phyloP scores from a whole-genome alignment of 139 green algal genomes.

The Auxenochlorella pyrenoidosa region DNA sequence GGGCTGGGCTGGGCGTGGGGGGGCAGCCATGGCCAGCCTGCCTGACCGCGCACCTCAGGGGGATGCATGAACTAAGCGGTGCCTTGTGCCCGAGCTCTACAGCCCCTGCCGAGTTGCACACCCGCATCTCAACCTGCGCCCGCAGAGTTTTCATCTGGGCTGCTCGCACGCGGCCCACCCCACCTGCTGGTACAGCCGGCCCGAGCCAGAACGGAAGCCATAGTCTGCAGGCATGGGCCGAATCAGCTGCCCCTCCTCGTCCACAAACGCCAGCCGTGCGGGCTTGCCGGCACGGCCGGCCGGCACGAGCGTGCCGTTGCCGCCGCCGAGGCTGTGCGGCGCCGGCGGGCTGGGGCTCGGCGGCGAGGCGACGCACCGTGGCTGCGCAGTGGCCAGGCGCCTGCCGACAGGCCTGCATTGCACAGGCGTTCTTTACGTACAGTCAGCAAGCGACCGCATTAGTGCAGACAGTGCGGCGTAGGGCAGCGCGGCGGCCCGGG shows the following conservation, averaged over 20 bases:
- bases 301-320: background rate
- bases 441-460: too few species aligned
- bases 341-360: background rate
- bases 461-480: too few species aligned
- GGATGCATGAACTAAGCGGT: too few species aligned
- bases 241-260: slow-evolving; percentile 33
- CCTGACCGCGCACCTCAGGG: too few species aligned
- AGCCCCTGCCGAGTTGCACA: background rate
- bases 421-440: background rate
- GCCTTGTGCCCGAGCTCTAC: too few species aligned
- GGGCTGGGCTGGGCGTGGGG: too few species aligned
- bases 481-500: too few species aligned
- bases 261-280: slow-evolving; percentile 13
- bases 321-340: background rate
- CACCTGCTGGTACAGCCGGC: slow-evolving; percentile 80
- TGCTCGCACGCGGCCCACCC: background rate
- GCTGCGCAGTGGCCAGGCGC: background rate
- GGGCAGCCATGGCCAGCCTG: too few species aligned
- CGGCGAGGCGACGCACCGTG: background rate
- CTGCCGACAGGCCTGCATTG: background rate
- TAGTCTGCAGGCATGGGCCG: slow-evolving; percentile 85
- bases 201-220: slow-evolving; percentile 85
- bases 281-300: background rate
- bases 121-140: background rate
- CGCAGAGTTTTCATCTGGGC: background rate